A percentile compares a stretch with the other conserved stretches of the same genome.
These are phyloP conservation scores for Bonnemaisonia californica DNA, from an alignment of 31 red algal species.

Conservation along the genomic window DNA sequence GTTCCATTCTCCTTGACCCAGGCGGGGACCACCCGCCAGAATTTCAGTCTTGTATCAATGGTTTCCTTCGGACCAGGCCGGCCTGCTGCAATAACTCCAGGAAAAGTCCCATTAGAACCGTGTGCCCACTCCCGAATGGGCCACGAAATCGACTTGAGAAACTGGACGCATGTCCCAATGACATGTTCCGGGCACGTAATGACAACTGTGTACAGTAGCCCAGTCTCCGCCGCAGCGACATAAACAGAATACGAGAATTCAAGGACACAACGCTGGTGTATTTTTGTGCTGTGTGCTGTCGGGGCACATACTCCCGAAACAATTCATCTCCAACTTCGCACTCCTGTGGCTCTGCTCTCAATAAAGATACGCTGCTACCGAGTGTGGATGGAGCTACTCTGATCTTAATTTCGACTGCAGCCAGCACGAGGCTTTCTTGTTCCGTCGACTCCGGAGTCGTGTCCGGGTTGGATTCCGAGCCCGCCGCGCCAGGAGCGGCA, in stretches of 20 bases:
- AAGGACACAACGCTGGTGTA: not conserved
- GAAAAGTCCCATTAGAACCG: not conserved
- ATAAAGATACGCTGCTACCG: not conserved
- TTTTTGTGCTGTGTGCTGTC: not conserved
- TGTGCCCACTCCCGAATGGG: not conserved
- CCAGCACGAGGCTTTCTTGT: not conserved
- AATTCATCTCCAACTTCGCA: not conserved
- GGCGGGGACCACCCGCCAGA: too few relatives aligned
- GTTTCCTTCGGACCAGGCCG: not conserved
- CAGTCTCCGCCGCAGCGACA: constrained; percentile 5
- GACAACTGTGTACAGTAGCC: not conserved
- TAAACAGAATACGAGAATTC: not conserved
- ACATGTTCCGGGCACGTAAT: not conserved
- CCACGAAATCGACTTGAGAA: not conserved
- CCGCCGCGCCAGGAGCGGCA: too few relatives aligned
- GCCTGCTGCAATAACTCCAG: not conserved
- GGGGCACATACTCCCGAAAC: not conserved
- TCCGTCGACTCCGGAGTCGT: not conserved
- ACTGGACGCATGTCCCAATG: not conserved
- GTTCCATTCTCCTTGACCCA: constrained; percentile 6
- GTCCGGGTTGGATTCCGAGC: not conserved
- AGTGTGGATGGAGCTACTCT: constrained; percentile 11
- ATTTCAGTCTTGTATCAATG: too few relatives aligned
- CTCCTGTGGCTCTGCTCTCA: not conserved
- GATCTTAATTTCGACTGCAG: constrained; percentile 6